phyloP scores from a whole-genome alignment of 1,284 basidiomycete genomes.

The Violaceomyces palustris region DNA sequence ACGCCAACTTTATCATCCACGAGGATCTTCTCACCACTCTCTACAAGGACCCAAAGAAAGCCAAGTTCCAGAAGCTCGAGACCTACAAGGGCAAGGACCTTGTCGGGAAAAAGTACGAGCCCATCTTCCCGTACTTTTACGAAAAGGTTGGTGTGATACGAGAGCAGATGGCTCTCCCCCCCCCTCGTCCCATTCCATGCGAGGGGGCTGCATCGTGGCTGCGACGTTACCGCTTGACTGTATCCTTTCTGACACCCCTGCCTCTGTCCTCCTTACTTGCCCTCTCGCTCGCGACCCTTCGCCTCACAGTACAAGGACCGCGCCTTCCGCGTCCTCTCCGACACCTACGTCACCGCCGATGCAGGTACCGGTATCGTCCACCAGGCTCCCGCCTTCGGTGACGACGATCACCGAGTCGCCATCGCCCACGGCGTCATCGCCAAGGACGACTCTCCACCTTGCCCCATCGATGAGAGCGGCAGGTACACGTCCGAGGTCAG shows the following conservation, averaged over 20 bases:
- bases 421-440: constrained; percentile 75
- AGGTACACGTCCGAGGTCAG: constrained; percentile 81
- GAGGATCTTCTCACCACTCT: constrained; percentile 81
- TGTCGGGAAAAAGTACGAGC: constrained; percentile 94
- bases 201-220: too few relatives aligned
- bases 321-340: constrained; percentile 83
- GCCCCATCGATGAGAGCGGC: constrained; percentile 86
- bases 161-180: too few relatives aligned
- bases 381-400: constrained; percentile 96
- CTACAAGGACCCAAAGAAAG: constrained; percentile 97
- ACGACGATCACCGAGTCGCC: constrained; percentile 94
- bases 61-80: constrained; percentile 82
- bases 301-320: constrained; percentile 87
- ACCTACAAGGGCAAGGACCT: constrained; percentile 84
- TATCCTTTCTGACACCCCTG: too few relatives aligned
- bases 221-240: too few relatives aligned
- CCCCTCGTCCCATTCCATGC: too few relatives aligned
- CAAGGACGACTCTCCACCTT: constrained; percentile 87
- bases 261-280: too few relatives aligned
- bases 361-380: constrained; percentile 98
- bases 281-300: too few relatives aligned
- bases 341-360: constrained; percentile 87
- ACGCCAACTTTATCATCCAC: constrained; percentile 87
- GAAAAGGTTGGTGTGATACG: constrained; percentile 64
- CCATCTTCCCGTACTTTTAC: constrained; percentile 92